A percentile compares a stretch with the other conserved stretches of the same genome.
Conservation (phyloP, 179 eudicot species). For the Drosera spatulata region DNA sequence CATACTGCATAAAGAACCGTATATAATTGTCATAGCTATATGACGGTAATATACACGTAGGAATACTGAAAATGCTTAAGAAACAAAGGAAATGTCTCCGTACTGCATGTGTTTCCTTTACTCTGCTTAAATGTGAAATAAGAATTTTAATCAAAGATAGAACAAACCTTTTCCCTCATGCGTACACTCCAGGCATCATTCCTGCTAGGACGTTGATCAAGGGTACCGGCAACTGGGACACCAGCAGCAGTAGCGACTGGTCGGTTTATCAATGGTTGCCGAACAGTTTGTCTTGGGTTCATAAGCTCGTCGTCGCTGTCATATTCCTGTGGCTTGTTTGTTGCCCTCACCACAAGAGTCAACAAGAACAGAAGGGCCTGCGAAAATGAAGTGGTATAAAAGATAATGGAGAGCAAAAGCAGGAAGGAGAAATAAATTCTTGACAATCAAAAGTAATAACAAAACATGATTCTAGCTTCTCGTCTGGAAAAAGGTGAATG, state of each 20-base stretch:
- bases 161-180: slow-evolving; percentile 90
- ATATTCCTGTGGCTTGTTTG: slow-evolving; percentile 70
- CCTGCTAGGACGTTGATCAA: slow-evolving; percentile 68
- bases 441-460: too few relatives aligned
- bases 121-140: background rate
- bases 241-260: slow-evolving; percentile 45
- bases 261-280: slow-evolving; percentile 78
- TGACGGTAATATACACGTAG: background rate
- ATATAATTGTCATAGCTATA: background rate
- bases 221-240: slow-evolving; percentile 58
- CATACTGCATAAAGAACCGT: slow-evolving; percentile 39
- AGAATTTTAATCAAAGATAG: background rate
- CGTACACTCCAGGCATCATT: slow-evolving; percentile 99
- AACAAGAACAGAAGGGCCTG: slow-evolving; percentile 80
- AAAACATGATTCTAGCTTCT: background rate
- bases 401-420: too few relatives aligned
- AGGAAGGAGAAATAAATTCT: too few relatives aligned
- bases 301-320: slow-evolving; percentile 97
- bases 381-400: background rate
- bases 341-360: slow-evolving; percentile 77
- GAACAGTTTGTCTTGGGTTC: slow-evolving; percentile 62
- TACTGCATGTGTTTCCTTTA: background rate
- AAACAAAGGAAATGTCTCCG: background rate
- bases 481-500: background rate
- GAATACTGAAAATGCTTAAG: background rate